phyloP scores from a whole-genome alignment of 2,329 filamentous ascomycete genomes.

The Penicillium olsonii region DNA sequence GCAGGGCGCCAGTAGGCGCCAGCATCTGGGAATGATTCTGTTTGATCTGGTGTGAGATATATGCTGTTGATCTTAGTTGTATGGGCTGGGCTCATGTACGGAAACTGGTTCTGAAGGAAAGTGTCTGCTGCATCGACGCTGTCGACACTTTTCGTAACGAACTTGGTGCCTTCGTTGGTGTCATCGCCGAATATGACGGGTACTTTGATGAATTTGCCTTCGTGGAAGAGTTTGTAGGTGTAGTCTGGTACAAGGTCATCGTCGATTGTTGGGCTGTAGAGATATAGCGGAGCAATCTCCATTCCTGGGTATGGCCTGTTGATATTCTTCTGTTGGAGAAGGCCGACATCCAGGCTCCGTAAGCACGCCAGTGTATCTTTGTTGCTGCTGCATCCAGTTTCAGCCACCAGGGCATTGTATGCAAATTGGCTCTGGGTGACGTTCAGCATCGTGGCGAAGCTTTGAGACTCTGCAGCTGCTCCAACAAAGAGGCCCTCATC shows the following conservation, averaged over 20 bases:
- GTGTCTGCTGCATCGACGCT: slow-evolving; percentile 52
- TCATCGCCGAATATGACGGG: slow-evolving; percentile 61
- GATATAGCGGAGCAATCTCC: slow-evolving; percentile 47
- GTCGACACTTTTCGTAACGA: slow-evolving; percentile 54
- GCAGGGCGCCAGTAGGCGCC: slow-evolving; percentile 62
- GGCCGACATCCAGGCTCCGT: slow-evolving; percentile 45
- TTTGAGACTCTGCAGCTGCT: slow-evolving; percentile 57
- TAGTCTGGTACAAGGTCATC: slow-evolving; percentile 53
- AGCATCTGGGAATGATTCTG: slow-evolving; percentile 47
- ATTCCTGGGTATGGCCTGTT: slow-evolving; percentile 50
- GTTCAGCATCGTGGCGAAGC: slow-evolving; percentile 53
- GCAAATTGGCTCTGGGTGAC: slow-evolving; percentile 52
- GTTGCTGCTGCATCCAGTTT: slow-evolving; percentile 48
- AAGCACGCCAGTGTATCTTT: slow-evolving; percentile 52
- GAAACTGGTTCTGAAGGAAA: slow-evolving; percentile 62
- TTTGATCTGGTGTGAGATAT: slow-evolving; percentile 56
- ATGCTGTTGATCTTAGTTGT: slow-evolving; percentile 54
- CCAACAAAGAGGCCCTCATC: slow-evolving; percentile 54
- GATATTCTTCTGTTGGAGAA: slow-evolving; percentile 50
- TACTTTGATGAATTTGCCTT: slow-evolving; percentile 53
- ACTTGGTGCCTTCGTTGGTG: slow-evolving; percentile 67
- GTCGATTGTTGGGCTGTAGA: slow-evolving; percentile 56
- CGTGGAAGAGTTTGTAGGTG: slow-evolving; percentile 50
- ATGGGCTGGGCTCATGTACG: slow-evolving; percentile 54
- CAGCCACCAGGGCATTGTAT: slow-evolving; percentile 53